A percentile compares a stretch with the other conserved stretches of the same genome.
phyloP scores from a whole-genome alignment of 2,329 filamentous ascomycete species.

The Ilyonectria sp. region DNA sequence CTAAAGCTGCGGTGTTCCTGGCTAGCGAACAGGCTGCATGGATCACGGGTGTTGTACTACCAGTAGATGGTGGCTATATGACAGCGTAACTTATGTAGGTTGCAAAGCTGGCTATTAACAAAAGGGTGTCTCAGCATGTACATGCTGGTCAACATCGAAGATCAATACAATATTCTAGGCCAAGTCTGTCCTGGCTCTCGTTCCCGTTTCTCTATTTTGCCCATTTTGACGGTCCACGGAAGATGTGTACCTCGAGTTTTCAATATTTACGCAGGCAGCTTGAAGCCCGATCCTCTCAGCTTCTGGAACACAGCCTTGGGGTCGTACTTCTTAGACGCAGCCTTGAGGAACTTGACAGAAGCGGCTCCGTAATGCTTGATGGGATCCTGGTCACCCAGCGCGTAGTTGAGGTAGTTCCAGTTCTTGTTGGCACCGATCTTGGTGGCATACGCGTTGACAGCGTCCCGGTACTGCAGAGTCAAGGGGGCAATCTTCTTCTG shows the following conservation, averaged over 20 bases:
- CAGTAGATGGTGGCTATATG: constrained; percentile 7
- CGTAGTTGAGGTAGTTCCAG: constrained; percentile 63
- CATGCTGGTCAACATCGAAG: neutral
- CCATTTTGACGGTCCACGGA: neutral
- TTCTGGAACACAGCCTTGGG: constrained; percentile 54
- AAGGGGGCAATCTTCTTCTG: constrained; percentile 51
- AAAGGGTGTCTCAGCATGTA: neutral
- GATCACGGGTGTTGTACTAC: constrained; percentile 8
- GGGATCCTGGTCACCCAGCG: constrained; percentile 56
- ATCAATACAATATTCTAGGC: neutral
- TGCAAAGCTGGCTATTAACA: neutral
- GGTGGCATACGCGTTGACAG: constrained; percentile 46
- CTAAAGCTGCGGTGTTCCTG: constrained; percentile 1
- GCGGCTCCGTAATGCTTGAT: constrained; percentile 55
- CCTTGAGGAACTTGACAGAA: constrained; percentile 51
- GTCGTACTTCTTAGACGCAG: constrained; percentile 52
- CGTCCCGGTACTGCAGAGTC: constrained; percentile 43
- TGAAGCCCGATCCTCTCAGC: constrained; percentile 49
- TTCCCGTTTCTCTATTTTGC: neutral
- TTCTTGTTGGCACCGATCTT: constrained; percentile 50
- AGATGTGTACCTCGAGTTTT: neutral
- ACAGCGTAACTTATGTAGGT: neutral
- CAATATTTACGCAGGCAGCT: constrained; percentile 37
- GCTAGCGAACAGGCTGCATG: neutral
- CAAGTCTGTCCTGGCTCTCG: neutral